Conservation (phyloP, 148 eudicot genomes). For the Polygonum maritimum region DNA sequence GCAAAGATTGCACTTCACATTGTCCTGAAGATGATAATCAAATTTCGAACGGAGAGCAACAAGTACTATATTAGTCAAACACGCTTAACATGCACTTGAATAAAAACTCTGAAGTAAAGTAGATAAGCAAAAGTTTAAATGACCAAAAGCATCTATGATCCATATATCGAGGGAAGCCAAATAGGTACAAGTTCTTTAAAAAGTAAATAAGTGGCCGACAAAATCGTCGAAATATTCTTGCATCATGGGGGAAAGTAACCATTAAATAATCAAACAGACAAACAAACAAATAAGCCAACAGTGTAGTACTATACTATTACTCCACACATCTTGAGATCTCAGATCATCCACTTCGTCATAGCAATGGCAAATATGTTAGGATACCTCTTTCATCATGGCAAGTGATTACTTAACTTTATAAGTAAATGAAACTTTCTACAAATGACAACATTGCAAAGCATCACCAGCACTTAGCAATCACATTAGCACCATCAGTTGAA, state of each 20-base stretch:
- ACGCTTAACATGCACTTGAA: background rate
- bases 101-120: background rate
- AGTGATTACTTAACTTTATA: background rate
- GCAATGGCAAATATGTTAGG: background rate
- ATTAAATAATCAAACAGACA: background rate
- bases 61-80: background rate
- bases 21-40: background rate
- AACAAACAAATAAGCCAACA: background rate
- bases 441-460: background rate
- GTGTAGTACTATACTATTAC: background rate
- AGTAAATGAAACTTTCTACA: background rate
- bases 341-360: background rate
- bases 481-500: background rate
- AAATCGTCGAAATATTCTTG: background rate
- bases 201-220: background rate
- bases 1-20: background rate
- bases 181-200: background rate
- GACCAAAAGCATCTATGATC: background rate
- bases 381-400: background rate
- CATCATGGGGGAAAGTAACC: background rate
- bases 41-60: background rate
- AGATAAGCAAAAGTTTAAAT: background rate
- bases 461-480: background rate
- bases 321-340: background rate
- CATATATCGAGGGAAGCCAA: background rate